These are phyloP conservation scores for Penicillium sp. DNA, from an alignment of 2,329 filamentous ascomycete genomes.

Conservation along the genomic window DNA sequence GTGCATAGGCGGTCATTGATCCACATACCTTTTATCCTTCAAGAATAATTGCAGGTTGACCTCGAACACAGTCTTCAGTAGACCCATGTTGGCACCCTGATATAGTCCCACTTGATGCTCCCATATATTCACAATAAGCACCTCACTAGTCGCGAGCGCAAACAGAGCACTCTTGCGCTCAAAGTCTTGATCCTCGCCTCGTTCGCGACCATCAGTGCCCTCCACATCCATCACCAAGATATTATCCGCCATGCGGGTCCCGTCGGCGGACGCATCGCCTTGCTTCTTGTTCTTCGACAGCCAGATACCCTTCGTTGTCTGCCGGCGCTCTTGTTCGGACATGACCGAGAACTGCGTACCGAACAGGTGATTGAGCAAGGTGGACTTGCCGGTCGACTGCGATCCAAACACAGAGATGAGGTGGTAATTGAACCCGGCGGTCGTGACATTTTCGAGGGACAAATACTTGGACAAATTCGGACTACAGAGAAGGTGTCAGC, in stretches of 20 bases:
- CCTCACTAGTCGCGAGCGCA: conserved; percentile 94
- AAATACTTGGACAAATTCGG: conserved; percentile 80
- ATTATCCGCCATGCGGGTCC: conserved; percentile 83
- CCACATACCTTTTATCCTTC: conserved; percentile 82
- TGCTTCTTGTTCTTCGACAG: conserved; percentile 91
- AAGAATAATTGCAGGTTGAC: conserved; percentile 97
- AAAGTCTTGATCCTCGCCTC: conserved; percentile 98
- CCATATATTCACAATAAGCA: conserved; percentile 98
- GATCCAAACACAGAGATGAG: conserved; percentile 98
- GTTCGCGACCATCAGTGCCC: conserved; percentile 92
- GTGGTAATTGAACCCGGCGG: conserved; percentile 97
- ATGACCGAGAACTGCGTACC: conserved; percentile 97
- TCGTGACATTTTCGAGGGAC: conserved; percentile 74
- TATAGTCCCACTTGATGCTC: conserved; percentile 98
- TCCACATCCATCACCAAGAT: conserved; percentile 99
- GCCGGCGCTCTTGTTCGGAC: conserved; percentile 89
- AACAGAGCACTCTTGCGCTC: conserved; percentile 98
- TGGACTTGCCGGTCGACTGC: conserved; percentile 98
- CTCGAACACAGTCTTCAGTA: conserved; percentile 98
- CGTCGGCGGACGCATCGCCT: conserved; percentile 45
- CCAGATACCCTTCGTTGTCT: conserved; percentile 99
- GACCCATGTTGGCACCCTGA: conserved; percentile 97
- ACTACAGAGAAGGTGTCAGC: conserved; percentile 51
- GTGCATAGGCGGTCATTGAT: conserved; percentile 5
- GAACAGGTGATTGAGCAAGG: conserved; percentile 92